Conservation (phyloP, 2,329 filamentous ascomycete species). For the Cytospora piceicola region DNA sequence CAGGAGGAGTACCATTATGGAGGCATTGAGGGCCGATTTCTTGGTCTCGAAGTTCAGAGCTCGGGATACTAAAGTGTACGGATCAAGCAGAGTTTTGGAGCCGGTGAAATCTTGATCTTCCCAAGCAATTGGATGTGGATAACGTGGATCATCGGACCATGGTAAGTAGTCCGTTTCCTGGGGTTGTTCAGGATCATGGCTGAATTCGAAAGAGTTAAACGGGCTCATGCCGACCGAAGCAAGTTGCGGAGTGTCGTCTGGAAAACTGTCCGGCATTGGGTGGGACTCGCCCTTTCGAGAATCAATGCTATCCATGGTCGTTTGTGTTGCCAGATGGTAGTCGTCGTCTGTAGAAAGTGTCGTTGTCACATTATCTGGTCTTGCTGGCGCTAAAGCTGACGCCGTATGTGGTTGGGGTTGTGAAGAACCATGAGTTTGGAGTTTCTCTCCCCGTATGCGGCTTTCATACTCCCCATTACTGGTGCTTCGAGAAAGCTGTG, state of each 20-base stretch:
- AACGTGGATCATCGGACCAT: conserved; percentile 60
- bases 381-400: conserved; percentile 15
- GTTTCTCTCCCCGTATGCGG: conserved; percentile 46
- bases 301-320: conserved; percentile 42
- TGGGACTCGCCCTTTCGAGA: conserved; percentile 25
- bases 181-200: conserved; percentile 49
- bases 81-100: conserved; percentile 52
- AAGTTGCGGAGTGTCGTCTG: conserved; percentile 19
- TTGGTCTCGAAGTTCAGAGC: conserved; percentile 60
- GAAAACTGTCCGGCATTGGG: conserved; percentile 26
- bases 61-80: conserved; percentile 56
- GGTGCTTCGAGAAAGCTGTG: conserved; percentile 35
- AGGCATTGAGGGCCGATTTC: conserved; percentile 61
- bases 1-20: conserved; percentile 64
- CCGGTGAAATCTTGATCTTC: conserved; percentile 21
- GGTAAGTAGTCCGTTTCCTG: conserved; percentile 61
- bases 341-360: conserved; percentile 37
- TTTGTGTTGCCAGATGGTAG: conserved; percentile 49
- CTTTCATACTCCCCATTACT: conserved; percentile 48
- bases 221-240: conserved; percentile 34
- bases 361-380: conserved; percentile 31
- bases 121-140: conserved; percentile 50
- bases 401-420: background rate
- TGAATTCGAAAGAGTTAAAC: conserved; percentile 42
- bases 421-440: background rate